Evolutionary conservation across 129 eudicot species (phyloP).

Genomic region (Flaveria trinervia): DNA sequence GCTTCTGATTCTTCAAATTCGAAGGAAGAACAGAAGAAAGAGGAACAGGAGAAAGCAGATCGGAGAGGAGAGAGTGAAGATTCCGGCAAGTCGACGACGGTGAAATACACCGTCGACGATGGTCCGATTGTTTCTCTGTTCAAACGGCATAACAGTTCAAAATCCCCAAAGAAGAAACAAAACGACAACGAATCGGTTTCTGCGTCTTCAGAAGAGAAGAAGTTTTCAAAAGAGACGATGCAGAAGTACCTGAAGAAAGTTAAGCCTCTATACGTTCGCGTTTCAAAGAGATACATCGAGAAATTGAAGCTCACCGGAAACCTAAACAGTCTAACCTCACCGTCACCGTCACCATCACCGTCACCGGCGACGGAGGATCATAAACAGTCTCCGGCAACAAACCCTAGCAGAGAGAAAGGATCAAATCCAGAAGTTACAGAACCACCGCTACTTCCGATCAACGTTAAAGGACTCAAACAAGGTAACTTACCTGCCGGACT

Average conservation of each 20-base stretch:
- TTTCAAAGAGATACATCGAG: slow-evolving; percentile 69
- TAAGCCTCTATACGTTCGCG: slow-evolving; percentile 81
- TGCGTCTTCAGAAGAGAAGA: slow-evolving; percentile 41
- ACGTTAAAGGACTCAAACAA: slow-evolving; percentile 45
- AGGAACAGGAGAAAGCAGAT: slow-evolving; percentile 12
- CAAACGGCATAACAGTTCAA: slow-evolving; percentile 54
- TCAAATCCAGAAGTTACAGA: slow-evolving; percentile 30
- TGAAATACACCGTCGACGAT: slow-evolving; percentile 61
- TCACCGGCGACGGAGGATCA: slow-evolving; percentile 32
- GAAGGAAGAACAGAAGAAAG: slow-evolving; percentile 26
- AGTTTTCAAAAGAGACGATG: slow-evolving; percentile 56
- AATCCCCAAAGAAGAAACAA: slow-evolving; percentile 24
- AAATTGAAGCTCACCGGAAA: slow-evolving; percentile 58
- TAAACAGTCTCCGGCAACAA: slow-evolving; percentile 23
- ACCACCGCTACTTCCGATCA: slow-evolving; percentile 27
- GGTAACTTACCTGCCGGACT: slow-evolving; percentile 64
- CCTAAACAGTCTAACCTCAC: slow-evolving; percentile 10
- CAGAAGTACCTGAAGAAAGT: slow-evolving; percentile 75
- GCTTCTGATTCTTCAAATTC: slow-evolving; percentile 10
- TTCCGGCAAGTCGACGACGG: slow-evolving; percentile 45
- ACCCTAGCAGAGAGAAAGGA: slow-evolving; percentile 15
- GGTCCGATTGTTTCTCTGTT: slow-evolving; percentile 61
- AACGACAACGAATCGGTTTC: slow-evolving; percentile 28
- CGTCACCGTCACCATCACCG: not conserved
- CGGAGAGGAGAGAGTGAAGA: not conserved